Percentiles rank a stretch among this genome's conserved stretches.
Evolutionary conservation across 345 rosid genomes (phyloP).

Genomic region (Eucalyptus globulus): DNA sequence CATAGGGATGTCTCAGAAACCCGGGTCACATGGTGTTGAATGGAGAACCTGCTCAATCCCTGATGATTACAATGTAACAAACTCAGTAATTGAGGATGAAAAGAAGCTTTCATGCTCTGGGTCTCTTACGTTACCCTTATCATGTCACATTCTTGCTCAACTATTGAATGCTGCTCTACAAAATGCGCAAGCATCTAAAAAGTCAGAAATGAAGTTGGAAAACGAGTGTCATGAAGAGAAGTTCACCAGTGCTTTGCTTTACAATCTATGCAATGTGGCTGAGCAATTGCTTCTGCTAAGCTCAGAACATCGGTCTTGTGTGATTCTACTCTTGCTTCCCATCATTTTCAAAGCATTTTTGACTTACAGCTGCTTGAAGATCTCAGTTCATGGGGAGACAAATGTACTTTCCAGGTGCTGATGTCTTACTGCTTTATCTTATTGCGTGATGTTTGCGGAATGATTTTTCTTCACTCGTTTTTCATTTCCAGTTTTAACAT

Average conservation of each 20-base stretch:
- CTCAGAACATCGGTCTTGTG: conserved; percentile 69
- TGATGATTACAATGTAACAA: conserved; percentile 4
- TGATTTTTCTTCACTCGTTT: background rate
- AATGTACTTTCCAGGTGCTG: conserved; percentile 44
- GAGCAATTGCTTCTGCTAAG: conserved; percentile 58
- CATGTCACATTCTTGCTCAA: conserved; percentile 56
- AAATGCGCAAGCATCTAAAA: conserved; percentile 17
- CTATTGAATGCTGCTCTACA: conserved; percentile 40
- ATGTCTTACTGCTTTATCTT: background rate
- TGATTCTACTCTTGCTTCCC: conserved; percentile 64
- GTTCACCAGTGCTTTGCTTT: conserved; percentile 43
- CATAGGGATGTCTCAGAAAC: conserved; percentile 30
- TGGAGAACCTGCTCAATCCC: conserved; percentile 15
- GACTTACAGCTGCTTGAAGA: conserved; percentile 13
- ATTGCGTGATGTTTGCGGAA: background rate
- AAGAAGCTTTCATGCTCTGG: conserved; percentile 6
- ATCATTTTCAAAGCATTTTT: conserved; percentile 51
- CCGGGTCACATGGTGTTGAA: conserved; percentile 26
- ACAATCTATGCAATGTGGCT: conserved; percentile 53
- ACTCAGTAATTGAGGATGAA: conserved; percentile 11
- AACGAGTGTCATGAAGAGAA: conserved; percentile 18
- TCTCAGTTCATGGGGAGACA: conserved; percentile 22
- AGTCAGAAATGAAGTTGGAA: background rate
- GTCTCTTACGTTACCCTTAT: conserved; percentile 39
- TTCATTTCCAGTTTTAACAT: background rate